Conservation (phyloP, 2,329 filamentous ascomycete species). For the Cordyceps cateniannulata region DNA sequence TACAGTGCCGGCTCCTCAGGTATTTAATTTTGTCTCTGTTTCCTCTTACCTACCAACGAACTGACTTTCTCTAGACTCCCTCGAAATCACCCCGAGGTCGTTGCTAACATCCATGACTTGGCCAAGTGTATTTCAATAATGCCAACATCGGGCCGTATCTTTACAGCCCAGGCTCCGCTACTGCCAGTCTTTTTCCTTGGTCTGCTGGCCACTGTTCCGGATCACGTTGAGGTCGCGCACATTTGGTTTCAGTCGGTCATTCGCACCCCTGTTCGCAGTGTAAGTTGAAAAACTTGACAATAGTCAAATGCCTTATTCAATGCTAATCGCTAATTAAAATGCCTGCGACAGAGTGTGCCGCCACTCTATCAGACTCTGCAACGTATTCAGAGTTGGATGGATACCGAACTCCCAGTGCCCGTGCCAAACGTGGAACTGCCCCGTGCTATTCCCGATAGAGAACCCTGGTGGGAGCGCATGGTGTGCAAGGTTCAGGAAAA, state of each 20-base stretch:
- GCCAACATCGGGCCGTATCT: slow-evolving; percentile 34
- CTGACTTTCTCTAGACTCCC: slow-evolving; percentile 25
- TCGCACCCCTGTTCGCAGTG: slow-evolving; percentile 31
- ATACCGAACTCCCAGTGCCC: slow-evolving; percentile 20
- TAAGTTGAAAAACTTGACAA: slow-evolving; percentile 21
- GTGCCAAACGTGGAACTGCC: slow-evolving; percentile 15
- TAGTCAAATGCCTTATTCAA: not conserved
- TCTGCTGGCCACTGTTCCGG: slow-evolving; percentile 24
- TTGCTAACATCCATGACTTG: slow-evolving; percentile 27
- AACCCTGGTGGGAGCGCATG: slow-evolving; percentile 35
- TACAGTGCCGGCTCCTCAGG: slow-evolving; percentile 33
- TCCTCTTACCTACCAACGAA: not conserved
- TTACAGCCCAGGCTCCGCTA: slow-evolving; percentile 36
- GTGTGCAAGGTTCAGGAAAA: slow-evolving; percentile 25
- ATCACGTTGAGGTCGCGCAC: slow-evolving; percentile 24
- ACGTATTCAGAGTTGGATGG: slow-evolving; percentile 31
- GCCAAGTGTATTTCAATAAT: slow-evolving; percentile 32
- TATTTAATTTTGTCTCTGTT: slow-evolving; percentile 14
- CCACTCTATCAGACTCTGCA: slow-evolving; percentile 28
- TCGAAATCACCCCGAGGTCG: slow-evolving; percentile 29
- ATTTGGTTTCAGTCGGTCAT: slow-evolving; percentile 33
- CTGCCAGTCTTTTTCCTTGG: slow-evolving; percentile 36
- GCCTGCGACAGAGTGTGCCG: slow-evolving; percentile 30
- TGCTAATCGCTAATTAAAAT: slow-evolving; percentile 13
- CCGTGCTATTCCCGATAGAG: slow-evolving; percentile 23